phyloP scores from a whole-genome alignment of 2,329 filamentous ascomycete species.

The Volutella citrinella region DNA sequence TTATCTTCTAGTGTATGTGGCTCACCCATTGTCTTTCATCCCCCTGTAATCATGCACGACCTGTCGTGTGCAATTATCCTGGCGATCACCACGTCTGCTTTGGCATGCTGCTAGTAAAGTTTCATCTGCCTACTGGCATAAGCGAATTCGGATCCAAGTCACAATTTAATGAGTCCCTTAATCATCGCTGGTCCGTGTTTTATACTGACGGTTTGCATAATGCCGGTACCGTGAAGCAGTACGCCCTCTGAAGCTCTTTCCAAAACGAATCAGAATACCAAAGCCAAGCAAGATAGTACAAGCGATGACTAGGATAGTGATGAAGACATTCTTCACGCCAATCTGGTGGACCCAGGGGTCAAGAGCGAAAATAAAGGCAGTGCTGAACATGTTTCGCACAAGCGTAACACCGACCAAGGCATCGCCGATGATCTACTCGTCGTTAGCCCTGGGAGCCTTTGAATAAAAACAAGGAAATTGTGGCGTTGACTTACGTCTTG shows the following conservation, averaged over 20 bases:
- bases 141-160: too few relatives aligned
- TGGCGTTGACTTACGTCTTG: constrained; percentile 28
- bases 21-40: too few relatives aligned
- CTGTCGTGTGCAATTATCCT: too few relatives aligned
- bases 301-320: constrained; percentile 4
- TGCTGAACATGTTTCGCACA: constrained; percentile 40
- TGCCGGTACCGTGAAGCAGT: constrained; percentile 5
- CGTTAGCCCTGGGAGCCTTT: not conserved
- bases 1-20: too few relatives aligned
- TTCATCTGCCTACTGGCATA: too few relatives aligned
- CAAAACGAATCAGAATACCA: constrained; percentile 5
- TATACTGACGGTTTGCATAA: constrained; percentile 4
- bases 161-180: too few relatives aligned
- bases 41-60: too few relatives aligned
- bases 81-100: too few relatives aligned
- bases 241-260: constrained; percentile 1
- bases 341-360: constrained; percentile 26
- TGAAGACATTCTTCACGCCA: constrained; percentile 6
- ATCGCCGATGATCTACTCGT: constrained; percentile 42
- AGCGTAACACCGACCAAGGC: constrained; percentile 43
- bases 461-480: too few relatives aligned
- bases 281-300: constrained; percentile 1
- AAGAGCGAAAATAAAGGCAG: constrained; percentile 44
- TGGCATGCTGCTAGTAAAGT: too few relatives aligned
- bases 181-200: too few relatives aligned